Percentiles rank a stretch among this genome's conserved stretches.
phyloP scores from a whole-genome alignment of 2,329 filamentous ascomycete species.

The Colletotrichum orbiculare region DNA sequence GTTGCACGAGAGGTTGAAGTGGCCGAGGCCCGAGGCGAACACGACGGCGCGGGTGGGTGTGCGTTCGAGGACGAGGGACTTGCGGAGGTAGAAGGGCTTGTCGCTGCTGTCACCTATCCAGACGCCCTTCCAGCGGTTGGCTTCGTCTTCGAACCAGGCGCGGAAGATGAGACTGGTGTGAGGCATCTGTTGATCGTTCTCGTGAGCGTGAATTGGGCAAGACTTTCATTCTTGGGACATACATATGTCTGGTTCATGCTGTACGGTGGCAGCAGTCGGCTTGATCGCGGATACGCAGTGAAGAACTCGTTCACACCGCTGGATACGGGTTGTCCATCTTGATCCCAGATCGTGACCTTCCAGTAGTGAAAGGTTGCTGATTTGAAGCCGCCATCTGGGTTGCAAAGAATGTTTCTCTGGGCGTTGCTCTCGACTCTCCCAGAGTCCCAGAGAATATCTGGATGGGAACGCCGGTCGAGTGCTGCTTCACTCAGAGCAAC shows the following conservation, averaged over 20 bases:
- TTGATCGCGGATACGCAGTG: constrained; percentile 50
- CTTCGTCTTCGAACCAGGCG: constrained; percentile 53
- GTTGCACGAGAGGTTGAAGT: constrained; percentile 52
- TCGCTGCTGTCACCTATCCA: constrained; percentile 53
- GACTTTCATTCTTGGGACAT: not conserved
- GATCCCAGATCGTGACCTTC: constrained; percentile 50
- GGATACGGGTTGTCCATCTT: constrained; percentile 41
- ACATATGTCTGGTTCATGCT: constrained; percentile 55
- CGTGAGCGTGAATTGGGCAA: not conserved
- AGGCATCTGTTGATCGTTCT: constrained; percentile 45
- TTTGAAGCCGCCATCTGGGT: constrained; percentile 45
- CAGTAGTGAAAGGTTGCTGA: constrained; percentile 50
- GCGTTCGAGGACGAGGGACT: constrained; percentile 42
- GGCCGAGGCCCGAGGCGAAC: constrained; percentile 52
- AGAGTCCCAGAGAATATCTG: constrained; percentile 37
- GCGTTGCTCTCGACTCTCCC: constrained; percentile 37
- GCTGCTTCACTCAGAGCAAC: constrained; percentile 1
- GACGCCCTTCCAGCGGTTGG: constrained; percentile 52
- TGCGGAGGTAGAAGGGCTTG: constrained; percentile 53
- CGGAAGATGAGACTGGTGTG: constrained; percentile 54
- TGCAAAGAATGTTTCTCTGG: constrained; percentile 41
- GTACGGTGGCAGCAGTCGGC: constrained; percentile 49
- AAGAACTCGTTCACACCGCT: constrained; percentile 49
- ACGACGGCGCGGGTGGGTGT: constrained; percentile 48
- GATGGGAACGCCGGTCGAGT: not conserved